Evolutionary conservation across 768 basidiomycete genomes (phyloP).

Genomic region (Lyophyllum decastes): DNA sequence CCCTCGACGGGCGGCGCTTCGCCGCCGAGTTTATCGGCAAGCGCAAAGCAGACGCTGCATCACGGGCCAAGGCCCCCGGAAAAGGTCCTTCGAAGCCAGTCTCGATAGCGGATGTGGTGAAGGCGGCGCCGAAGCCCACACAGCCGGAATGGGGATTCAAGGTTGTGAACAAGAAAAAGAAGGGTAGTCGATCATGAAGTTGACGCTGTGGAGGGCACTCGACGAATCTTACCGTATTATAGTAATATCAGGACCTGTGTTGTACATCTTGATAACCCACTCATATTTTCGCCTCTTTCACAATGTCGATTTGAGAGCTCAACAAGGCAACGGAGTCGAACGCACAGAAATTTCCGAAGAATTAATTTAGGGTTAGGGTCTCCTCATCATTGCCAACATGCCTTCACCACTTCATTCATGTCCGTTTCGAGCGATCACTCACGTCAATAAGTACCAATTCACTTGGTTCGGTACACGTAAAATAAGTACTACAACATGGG

Average conservation of each 20-base stretch:
- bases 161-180: slow-evolving; percentile 96
- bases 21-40: slow-evolving; percentile 88
- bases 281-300: neutral
- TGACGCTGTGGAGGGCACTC: neutral
- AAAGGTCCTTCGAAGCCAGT: slow-evolving; percentile 52
- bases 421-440: too few relatives aligned
- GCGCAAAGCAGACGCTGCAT: slow-evolving; percentile 79
- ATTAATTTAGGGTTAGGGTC: slow-evolving; percentile 11
- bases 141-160: slow-evolving; percentile 89
- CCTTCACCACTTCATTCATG: too few relatives aligned
- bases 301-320: too few relatives aligned
- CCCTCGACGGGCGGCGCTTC: slow-evolving; percentile 92
- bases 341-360: too few relatives aligned
- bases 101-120: slow-evolving; percentile 89
- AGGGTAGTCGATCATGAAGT: slow-evolving; percentile 58
- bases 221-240: slow-evolving; percentile 6
- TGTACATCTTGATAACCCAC: slow-evolving; percentile 9
- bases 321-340: too few relatives aligned
- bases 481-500: too few relatives aligned
- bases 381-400: neutral
- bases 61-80: slow-evolving; percentile 46
- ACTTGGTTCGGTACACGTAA: too few relatives aligned
- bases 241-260: slow-evolving; percentile 13
- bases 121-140: slow-evolving; percentile 76
- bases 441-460: too few relatives aligned